Evolutionary conservation across 164 flowering plant species (phyloP).

Genomic region (Magnolia changhungtana): DNA sequence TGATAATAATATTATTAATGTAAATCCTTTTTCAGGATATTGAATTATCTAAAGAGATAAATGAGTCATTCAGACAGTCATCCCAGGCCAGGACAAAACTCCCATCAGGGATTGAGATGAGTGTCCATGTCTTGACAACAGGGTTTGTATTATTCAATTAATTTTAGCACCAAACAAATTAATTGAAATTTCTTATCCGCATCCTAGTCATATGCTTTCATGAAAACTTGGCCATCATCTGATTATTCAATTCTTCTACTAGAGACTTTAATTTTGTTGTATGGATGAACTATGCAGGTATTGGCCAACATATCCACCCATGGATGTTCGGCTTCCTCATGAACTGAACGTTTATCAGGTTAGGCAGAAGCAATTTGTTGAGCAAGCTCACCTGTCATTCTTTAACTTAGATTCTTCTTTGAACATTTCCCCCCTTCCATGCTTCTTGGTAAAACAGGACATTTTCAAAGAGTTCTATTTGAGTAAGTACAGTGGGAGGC

Average conservation of each 20-base stretch:
- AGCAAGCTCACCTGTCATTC: neutral
- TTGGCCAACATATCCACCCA: slow-evolving; percentile 97
- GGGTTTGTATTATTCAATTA: slow-evolving; percentile 40
- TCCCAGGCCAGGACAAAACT: slow-evolving; percentile 92
- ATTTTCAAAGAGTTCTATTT: slow-evolving; percentile 91
- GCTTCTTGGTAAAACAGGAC: slow-evolving; percentile 45
- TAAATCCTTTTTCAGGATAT: slow-evolving; percentile 50
- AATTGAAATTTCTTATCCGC: neutral
- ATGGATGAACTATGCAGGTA: slow-evolving; percentile 41
- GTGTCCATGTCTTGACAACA: slow-evolving; percentile 89
- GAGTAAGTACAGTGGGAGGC: slow-evolving; percentile 87
- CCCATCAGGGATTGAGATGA: slow-evolving; percentile 89
- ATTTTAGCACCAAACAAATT: neutral
- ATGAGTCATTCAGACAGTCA: slow-evolving; percentile 90
- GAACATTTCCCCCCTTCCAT: neutral
- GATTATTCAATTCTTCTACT: neutral
- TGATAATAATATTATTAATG: neutral
- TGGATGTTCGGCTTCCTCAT: slow-evolving; percentile 93
- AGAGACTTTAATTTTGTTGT: slow-evolving; percentile 1
- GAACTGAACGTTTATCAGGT: slow-evolving; percentile 94
- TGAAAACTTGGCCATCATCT: neutral
- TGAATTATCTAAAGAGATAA: slow-evolving; percentile 88
- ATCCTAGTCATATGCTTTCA: neutral
- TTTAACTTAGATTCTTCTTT: neutral
- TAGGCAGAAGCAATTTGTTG: slow-evolving; percentile 1